Evolutionary conservation across 163 green algal genomes (phyloP), one percentile per base, ranked within the genome.

Genomic region (Prototheca wickerhamii): DNA sequence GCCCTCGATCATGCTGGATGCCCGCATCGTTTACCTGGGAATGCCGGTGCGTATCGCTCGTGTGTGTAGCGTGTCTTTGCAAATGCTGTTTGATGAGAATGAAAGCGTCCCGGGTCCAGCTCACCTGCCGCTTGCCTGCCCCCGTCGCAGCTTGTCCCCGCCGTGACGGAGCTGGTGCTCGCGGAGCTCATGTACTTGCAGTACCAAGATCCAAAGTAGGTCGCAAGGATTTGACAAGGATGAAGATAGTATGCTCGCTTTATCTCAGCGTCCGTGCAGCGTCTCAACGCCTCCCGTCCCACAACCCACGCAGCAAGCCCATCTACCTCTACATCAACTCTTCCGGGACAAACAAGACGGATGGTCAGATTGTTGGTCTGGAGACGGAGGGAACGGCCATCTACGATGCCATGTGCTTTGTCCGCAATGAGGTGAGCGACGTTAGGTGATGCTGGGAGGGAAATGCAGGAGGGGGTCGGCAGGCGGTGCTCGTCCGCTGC

Each of bases 301-400:
- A n/a, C n/a, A n/a, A n/a, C 1, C 23, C 12, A 12, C 26, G 70
- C 7, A 73, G 50, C 30, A 91, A 96, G 76, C 91, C 92, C 28
- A 89, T 97, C 30, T 95, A 94, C 72, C 83, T 99, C 64, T 94
- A 98, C 71, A 97, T 99, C 72, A 99, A 99, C 75, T 96, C 85
- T 5, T 96, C 90, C n/a, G 71, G 70, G 33, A 98, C 90, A 17
- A 94, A 90, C 1, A 80, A 93, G 18, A 89, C 94, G 37, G 93
- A 98, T 72, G 92, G 92, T 5, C 90, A 98, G 60, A 96, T 91
- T 68, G 91, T 98, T 55, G 81, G 84, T 60, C 32, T 67, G 0
- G 93, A 98, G 74, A 96, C 87, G 12, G 93, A 98, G 74, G 93
- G 89, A 35, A 97, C 92, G 15, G 88, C 90, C 8, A 88, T 98